A percentile compares a stretch with the other conserved stretches of the same genome.
phyloP scores from a whole-genome alignment of 1,284 basidiomycete species.

The Ustilago esculenta region DNA sequence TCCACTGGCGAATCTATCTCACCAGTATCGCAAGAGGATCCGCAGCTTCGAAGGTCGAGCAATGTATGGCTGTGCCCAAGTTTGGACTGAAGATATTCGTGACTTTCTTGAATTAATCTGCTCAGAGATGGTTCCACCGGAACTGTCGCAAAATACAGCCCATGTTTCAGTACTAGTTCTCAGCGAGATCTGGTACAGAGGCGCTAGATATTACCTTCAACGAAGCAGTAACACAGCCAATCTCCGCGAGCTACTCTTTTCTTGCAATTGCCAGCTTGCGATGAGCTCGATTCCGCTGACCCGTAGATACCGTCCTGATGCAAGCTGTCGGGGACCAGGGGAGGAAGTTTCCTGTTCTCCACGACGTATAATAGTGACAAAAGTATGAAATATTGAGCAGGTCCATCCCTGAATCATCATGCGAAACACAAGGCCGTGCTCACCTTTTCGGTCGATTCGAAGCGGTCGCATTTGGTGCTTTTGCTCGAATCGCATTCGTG shows the following conservation, averaged over 20 bases:
- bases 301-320: background rate
- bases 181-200: background rate
- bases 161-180: background rate
- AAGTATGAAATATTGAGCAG: too few relatives aligned
- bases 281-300: background rate
- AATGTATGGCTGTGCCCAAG: slow-evolving; percentile 9
- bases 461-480: background rate
- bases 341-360: slow-evolving; percentile 18
- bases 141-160: background rate
- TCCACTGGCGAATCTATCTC: too few relatives aligned
- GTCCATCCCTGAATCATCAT: too few relatives aligned
- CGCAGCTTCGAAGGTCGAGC: slow-evolving; percentile 2
- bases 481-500: background rate
- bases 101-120: slow-evolving; percentile 6
- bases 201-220: slow-evolving; percentile 15
- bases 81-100: slow-evolving; percentile 4
- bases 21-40: background rate
- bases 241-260: slow-evolving; percentile 25
- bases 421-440: background rate
- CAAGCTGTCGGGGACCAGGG: slow-evolving; percentile 14
- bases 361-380: background rate
- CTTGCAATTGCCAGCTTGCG: background rate
- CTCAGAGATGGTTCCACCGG: slow-evolving; percentile 4
- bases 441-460: slow-evolving; percentile 11
- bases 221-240: slow-evolving; percentile 52